These are phyloP conservation scores for Aleurites moluccanus DNA, from an alignment of 441 rosid genomes.

Conservation along the genomic window DNA sequence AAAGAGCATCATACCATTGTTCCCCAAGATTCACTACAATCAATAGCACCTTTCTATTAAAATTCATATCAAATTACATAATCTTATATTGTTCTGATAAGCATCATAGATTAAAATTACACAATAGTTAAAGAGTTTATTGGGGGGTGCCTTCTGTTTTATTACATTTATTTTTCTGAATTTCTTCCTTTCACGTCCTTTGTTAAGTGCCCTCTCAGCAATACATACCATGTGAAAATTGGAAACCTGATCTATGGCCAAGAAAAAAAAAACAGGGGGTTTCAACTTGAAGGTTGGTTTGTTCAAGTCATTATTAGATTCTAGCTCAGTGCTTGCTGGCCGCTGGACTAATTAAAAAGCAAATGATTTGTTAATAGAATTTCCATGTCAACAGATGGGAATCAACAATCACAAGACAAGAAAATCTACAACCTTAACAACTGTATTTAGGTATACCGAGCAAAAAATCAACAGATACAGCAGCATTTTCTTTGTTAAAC, in stretches of 20 bases:
- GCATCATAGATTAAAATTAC: background rate
- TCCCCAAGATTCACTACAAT: background rate
- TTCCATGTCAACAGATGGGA: background rate
- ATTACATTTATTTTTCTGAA: background rate
- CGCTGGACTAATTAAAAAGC: background rate
- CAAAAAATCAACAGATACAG: conserved; percentile 5
- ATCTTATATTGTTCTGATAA: background rate
- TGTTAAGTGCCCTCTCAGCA: background rate
- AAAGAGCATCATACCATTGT: background rate
- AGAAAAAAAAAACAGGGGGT: background rate
- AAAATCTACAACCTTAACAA: background rate
- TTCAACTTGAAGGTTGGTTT: background rate
- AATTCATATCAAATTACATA: background rate
- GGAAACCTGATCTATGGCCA: background rate
- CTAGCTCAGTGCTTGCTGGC: background rate
- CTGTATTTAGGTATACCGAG: background rate
- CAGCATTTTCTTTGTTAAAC: background rate
- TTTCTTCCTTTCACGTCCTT: background rate
- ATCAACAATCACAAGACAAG: background rate
- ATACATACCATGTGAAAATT: background rate
- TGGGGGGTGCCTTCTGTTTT: background rate
- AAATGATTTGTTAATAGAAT: background rate
- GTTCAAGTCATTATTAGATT: background rate
- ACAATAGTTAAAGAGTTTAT: background rate
- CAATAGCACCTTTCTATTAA: background rate